A percentile compares a stretch with the other conserved stretches of the same genome.
Conservation (phyloP, 495 filamentous ascomycete species). For the Talaromyces adpressus region DNA sequence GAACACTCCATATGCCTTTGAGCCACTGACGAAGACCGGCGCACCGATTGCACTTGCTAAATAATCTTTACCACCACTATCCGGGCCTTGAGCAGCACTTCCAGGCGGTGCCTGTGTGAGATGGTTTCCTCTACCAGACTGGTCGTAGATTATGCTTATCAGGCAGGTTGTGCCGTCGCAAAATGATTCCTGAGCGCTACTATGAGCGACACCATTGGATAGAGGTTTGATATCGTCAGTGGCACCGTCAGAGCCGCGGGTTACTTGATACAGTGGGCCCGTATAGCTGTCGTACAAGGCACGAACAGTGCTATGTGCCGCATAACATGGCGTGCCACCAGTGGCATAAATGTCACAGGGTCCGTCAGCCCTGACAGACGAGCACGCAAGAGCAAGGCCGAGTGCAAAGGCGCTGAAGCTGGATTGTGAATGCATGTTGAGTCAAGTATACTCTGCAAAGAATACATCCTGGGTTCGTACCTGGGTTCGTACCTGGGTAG, state of each 20-base stretch:
- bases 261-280: slow-evolving; percentile 50
- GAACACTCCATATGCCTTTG: slow-evolving; percentile 53
- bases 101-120: slow-evolving; percentile 50
- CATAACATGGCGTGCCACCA: slow-evolving; percentile 46
- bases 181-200: slow-evolving; percentile 48
- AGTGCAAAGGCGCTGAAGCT: too few species aligned
- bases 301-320: slow-evolving; percentile 53
- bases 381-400: too few species aligned
- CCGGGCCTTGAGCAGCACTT: slow-evolving; percentile 41
- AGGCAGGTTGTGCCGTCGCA: slow-evolving; percentile 49
- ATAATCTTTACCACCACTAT: slow-evolving; percentile 45
- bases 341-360: slow-evolving; percentile 50
- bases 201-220: slow-evolving; percentile 48
- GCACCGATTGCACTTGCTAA: slow-evolving; percentile 48
- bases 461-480: too few species aligned
- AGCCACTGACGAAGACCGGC: slow-evolving; percentile 47
- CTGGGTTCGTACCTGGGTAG: too few species aligned
- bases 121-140: slow-evolving; percentile 50
- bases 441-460: too few species aligned
- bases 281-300: slow-evolving; percentile 44
- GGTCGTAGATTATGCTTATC: slow-evolving; percentile 54
- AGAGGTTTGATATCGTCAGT: slow-evolving; percentile 39
- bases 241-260: slow-evolving; percentile 34
- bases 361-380: slow-evolving; percentile 22
- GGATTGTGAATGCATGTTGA: too few species aligned